These are phyloP conservation scores for Diaporthe sp. DNA, from an alignment of 2,329 filamentous ascomycete species.

Conservation along the genomic window DNA sequence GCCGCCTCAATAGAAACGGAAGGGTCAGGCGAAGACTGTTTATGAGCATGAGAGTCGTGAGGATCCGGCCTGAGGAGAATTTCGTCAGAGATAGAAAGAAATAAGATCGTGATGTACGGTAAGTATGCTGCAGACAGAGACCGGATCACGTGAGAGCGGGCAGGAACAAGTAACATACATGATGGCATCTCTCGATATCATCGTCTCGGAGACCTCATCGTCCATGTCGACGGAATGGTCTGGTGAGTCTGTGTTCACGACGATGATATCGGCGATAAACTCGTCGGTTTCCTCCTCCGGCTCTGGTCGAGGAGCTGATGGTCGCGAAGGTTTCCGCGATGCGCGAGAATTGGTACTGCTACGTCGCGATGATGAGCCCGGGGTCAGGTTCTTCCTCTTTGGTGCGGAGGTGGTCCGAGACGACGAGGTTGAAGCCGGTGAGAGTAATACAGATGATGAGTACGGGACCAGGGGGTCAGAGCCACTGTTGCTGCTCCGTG, in stretches of 20 bases:
- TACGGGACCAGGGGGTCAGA: constrained; percentile 27
- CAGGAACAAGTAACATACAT: constrained; percentile 43
- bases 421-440: constrained; percentile 32
- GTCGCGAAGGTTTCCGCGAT: constrained; percentile 20
- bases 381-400: constrained; percentile 4
- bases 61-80: constrained; percentile 12
- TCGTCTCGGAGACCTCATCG: constrained; percentile 42
- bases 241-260: constrained; percentile 61
- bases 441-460: constrained; percentile 27
- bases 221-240: constrained; percentile 52
- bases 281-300: constrained; percentile 39
- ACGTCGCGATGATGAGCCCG: constrained; percentile 25
- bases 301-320: not conserved
- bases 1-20: constrained; percentile 3
- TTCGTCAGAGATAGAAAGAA: constrained; percentile 17
- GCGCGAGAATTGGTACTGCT: constrained; percentile 29
- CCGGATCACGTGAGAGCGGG: constrained; percentile 19
- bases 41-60: constrained; percentile 11
- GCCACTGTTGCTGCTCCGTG: constrained; percentile 41
- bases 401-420: constrained; percentile 19
- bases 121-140: not conserved
- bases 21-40: not conserved
- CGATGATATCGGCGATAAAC: constrained; percentile 58
- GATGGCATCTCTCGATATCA: constrained; percentile 38
- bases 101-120: not conserved